Conservation (phyloP, 2,329 filamentous ascomycete genomes). For the Aspergillaceae sp. region DNA sequence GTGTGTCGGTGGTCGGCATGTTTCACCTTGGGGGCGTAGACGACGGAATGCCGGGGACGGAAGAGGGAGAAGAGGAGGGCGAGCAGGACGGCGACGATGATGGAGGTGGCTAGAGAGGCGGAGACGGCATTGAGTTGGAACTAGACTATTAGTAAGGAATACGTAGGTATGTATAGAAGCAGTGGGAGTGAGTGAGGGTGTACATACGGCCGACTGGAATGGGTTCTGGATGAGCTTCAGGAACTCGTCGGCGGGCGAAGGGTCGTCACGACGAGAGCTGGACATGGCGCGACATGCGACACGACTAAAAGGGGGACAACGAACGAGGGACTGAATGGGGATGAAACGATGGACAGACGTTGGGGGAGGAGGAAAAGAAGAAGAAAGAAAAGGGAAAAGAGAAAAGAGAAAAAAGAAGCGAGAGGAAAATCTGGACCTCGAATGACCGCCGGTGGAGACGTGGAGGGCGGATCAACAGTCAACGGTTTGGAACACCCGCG, state of each 20-base stretch:
- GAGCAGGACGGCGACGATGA: slow-evolving; percentile 65
- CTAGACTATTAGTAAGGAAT: slow-evolving; percentile 31
- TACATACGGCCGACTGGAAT: slow-evolving; percentile 36
- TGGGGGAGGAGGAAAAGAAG: slow-evolving; percentile 3
- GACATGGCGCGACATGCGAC: slow-evolving; percentile 16
- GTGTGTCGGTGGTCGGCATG: slow-evolving; percentile 85
- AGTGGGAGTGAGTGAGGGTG: neutral
- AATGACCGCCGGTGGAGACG: slow-evolving; percentile 1
- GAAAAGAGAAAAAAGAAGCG: slow-evolving; percentile 6
- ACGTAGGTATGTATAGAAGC: no score
- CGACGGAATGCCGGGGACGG: slow-evolving; percentile 80
- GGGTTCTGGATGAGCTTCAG: slow-evolving; percentile 38
- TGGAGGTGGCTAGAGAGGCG: slow-evolving; percentile 70
- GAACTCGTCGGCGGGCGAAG: slow-evolving; percentile 28
- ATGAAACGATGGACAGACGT: slow-evolving; percentile 5
- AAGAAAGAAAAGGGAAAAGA: slow-evolving; percentile 1
- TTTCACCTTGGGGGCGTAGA: slow-evolving; percentile 91
- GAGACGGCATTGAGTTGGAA: slow-evolving; percentile 57
- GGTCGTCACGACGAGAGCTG: slow-evolving; percentile 15
- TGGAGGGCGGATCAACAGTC: no score
- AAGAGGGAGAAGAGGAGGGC: slow-evolving; percentile 78
- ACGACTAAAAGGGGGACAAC: slow-evolving; percentile 5
- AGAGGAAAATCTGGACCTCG: slow-evolving; percentile 6
- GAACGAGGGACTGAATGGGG: slow-evolving; percentile 7
- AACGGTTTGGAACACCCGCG: no score